Evolutionary conservation across 1,284 basidiomycete genomes (phyloP), one percentile per base, ranked within the genome.

Genomic region (Puccinia triticina): DNA sequence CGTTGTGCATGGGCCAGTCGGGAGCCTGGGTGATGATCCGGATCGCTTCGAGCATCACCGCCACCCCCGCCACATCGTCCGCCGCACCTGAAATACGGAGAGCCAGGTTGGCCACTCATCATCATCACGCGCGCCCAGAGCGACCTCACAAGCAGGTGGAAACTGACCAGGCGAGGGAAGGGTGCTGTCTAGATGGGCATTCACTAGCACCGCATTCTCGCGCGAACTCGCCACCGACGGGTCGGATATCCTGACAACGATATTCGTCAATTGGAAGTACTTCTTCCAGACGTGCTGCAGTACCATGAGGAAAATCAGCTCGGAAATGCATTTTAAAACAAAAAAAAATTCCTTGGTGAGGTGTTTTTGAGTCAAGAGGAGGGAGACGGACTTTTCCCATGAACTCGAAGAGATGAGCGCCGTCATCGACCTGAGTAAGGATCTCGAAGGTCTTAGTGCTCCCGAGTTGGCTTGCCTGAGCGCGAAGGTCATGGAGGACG

Each of bases 1-100:
- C 90, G 86, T 95, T 91, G 78, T 90, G 90, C 0, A 96, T 93
- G 16, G 91, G 88, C 91, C 92, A 92, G 67, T 89, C 89, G 37
- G 91, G 90, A 0, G 91, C 92, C 77, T 93, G 90, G 0, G 94
- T 88, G 50, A 98, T 88, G 0, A 97, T 93, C 0, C 95, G 88
- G 61, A 94, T 91, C 80, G 92, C 90, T 84, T 99, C 97, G 48
- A 98, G 89, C 94, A 98, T 96, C 77, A 97, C 91, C 0, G 93
- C 95, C 14, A 96, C 93, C 5, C 85, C 84, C 23, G 84, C 83
- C 43, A 84, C 83, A 72, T 84, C 84, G 71, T 96, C 95, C 1
- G 94, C 92, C 61, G 94, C 94, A 23, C 95, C 94, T 12, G 93
- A 93, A 78, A n/a, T n/a, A n/a, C n/a, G 91, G 84, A 92, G 0